Percentiles rank a stretch among this genome's conserved stretches.
Conservation (phyloP, 139 green algal species). For the Coccomyxa sp. region DNA sequence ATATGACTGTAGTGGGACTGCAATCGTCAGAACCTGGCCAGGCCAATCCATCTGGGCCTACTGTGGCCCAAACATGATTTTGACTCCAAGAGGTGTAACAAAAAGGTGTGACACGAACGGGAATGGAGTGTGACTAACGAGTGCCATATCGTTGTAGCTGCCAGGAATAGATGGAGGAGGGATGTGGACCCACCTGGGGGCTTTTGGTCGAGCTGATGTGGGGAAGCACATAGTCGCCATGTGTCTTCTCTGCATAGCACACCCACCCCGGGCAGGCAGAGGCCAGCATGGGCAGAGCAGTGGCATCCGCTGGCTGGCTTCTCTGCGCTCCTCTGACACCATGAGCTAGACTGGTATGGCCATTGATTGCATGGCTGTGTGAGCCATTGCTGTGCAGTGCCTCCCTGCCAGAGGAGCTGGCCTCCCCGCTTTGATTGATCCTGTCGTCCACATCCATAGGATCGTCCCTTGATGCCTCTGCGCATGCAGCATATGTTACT, state of each 20-base stretch:
- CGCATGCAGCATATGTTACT: too few relatives aligned
- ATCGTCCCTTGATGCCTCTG: neutral
- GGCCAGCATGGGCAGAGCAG: conserved; percentile 74
- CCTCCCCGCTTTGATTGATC: neutral
- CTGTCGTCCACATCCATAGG: neutral
- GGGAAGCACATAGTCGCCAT: conserved; percentile 76
- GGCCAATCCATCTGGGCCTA: too few relatives aligned
- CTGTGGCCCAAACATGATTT: too few relatives aligned
- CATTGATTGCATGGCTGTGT: neutral
- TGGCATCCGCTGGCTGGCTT: neutral
- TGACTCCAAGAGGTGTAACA: too few relatives aligned
- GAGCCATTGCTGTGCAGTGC: neutral
- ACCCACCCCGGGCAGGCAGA: conserved; percentile 96
- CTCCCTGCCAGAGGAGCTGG: neutral
- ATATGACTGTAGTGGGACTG: too few relatives aligned
- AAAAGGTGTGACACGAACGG: too few relatives aligned
- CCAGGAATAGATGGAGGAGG: too few relatives aligned
- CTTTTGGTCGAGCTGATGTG: conserved; percentile 82
- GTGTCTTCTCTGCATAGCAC: conserved; percentile 98
- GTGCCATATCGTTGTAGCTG: too few relatives aligned
- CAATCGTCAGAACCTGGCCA: too few relatives aligned
- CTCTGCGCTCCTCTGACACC: neutral
- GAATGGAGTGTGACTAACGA: too few relatives aligned
- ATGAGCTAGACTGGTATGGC: too few relatives aligned
- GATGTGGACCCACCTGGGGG: conserved; percentile 34